Evolutionary conservation across 2,329 filamentous ascomycete genomes (phyloP).

Genomic region (Chaetomiaceae sp.): DNA sequence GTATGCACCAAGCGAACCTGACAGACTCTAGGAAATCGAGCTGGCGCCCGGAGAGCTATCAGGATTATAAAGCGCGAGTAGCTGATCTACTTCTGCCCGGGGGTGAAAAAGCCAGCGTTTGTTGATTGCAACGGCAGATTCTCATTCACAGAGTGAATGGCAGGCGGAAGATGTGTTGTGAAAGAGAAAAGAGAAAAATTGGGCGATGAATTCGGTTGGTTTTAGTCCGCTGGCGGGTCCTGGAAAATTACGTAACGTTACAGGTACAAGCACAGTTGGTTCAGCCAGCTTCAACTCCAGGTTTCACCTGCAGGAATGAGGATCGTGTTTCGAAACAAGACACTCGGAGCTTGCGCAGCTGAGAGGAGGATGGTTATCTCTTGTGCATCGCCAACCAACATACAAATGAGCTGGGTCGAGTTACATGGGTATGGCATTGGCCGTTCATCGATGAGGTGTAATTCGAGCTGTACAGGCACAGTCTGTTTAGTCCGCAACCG

Average conservation of each 20-base stretch:
- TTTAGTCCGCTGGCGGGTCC: neutral
- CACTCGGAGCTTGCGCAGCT: neutral
- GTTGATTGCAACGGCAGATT: constrained; percentile 33
- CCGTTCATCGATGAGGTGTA: too few species aligned
- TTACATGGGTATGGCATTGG: too few species aligned
- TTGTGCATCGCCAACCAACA: too few species aligned
- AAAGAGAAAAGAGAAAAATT: constrained; percentile 30
- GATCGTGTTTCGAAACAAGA: neutral
- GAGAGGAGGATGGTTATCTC: too few species aligned
- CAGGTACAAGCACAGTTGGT: too few species aligned
- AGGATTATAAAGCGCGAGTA: constrained; percentile 57
- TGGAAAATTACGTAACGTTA: constrained; percentile 4
- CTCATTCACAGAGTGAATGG: constrained; percentile 28
- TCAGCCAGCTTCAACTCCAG: neutral
- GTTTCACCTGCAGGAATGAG: neutral
- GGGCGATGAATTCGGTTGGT: neutral
- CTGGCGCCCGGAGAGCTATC: constrained; percentile 41
- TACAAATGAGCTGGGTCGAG: too few species aligned
- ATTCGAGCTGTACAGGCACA: too few species aligned
- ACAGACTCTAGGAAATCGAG: constrained; percentile 37
- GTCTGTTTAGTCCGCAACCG: too few species aligned
- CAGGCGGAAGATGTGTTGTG: constrained; percentile 45
- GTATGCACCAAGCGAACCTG: constrained; percentile 62
- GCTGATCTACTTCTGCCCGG: constrained; percentile 51
- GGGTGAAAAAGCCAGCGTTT: constrained; percentile 38